A percentile compares a stretch with the other conserved stretches of the same genome.
Conservation (phyloP, 2,329 filamentous ascomycete genomes). For the Xylaria multiplex region DNA sequence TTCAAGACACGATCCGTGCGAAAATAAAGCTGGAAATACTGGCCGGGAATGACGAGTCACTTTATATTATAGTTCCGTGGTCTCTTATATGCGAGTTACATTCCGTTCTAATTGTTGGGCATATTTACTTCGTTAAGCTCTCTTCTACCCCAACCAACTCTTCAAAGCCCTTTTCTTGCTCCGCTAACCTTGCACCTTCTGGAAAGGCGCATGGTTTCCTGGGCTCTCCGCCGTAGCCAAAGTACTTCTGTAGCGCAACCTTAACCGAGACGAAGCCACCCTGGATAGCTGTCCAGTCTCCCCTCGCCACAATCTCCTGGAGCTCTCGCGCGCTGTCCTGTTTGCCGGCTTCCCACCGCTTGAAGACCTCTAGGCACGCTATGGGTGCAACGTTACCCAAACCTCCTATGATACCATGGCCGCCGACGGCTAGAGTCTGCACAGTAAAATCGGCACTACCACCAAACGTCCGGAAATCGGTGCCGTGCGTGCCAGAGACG, state of each 20-base stretch:
- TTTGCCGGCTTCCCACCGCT: conserved; percentile 69
- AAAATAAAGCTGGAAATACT: not conserved
- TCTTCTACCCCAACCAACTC: conserved; percentile 47
- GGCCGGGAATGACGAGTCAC: not conserved
- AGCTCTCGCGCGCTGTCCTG: conserved; percentile 67
- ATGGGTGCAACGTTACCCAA: conserved; percentile 76
- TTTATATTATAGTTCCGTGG: not conserved
- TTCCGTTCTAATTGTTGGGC: not conserved
- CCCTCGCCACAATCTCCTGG: conserved; percentile 71
- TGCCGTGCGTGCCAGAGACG: conserved; percentile 53
- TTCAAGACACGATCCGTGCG: not conserved
- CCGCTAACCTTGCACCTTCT: conserved; percentile 41
- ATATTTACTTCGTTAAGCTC: conserved; percentile 8
- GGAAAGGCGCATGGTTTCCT: conserved; percentile 59
- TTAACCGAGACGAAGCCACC: conserved; percentile 77
- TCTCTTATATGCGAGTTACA: not conserved
- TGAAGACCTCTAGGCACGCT: conserved; percentile 69
- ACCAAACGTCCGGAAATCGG: conserved; percentile 70
- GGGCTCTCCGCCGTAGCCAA: conserved; percentile 71
- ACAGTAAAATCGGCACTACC: conserved; percentile 73
- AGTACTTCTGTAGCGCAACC: conserved; percentile 69
- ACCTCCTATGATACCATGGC: conserved; percentile 71
- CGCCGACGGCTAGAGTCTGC: conserved; percentile 69
- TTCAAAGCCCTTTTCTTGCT: conserved; percentile 45
- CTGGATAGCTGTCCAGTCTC: conserved; percentile 76